Evolutionary conservation across 169 alveolate species (phyloP).

Genomic region (Plasmodium gallinaceum): DNA sequence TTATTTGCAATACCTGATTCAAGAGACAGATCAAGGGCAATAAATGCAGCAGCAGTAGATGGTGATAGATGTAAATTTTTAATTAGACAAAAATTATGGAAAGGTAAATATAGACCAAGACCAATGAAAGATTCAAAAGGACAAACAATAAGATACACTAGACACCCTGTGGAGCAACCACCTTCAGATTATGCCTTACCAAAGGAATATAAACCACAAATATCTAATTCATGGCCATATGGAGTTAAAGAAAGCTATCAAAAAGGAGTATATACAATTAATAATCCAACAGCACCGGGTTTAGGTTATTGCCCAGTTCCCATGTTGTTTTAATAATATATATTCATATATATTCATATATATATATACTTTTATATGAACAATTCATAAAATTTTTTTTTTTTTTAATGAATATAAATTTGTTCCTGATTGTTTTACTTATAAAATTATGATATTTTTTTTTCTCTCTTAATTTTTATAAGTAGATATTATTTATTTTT

Average conservation of each 20-base stretch:
- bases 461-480: too few relatives aligned
- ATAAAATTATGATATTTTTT: not conserved
- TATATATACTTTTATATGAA: not conserved
- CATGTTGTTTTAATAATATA: conserved; percentile 75
- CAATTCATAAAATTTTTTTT: not conserved
- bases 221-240: conserved; percentile 86
- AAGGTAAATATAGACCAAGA: conserved; percentile 87
- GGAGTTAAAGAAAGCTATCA: conserved; percentile 85
- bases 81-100: conserved; percentile 90
- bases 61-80: conserved; percentile 90
- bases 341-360: not conserved
- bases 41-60: conserved; percentile 88
- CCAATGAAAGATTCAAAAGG: conserved; percentile 86
- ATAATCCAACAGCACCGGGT: conserved; percentile 88
- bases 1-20: conserved; percentile 91
- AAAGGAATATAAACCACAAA: conserved; percentile 81
- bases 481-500: too few relatives aligned
- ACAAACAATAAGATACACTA: conserved; percentile 87
- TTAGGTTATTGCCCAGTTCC: conserved; percentile 90
- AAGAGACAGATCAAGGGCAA: conserved; percentile 88
- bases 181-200: conserved; percentile 83
- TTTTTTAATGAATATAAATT: not conserved
- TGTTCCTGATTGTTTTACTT: not conserved
- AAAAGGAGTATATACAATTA: conserved; percentile 84
- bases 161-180: conserved; percentile 90